Base-by-base conservation (phyloP, 2,329 filamentous ascomycete species). In the Verticillium dahliae region DNA sequence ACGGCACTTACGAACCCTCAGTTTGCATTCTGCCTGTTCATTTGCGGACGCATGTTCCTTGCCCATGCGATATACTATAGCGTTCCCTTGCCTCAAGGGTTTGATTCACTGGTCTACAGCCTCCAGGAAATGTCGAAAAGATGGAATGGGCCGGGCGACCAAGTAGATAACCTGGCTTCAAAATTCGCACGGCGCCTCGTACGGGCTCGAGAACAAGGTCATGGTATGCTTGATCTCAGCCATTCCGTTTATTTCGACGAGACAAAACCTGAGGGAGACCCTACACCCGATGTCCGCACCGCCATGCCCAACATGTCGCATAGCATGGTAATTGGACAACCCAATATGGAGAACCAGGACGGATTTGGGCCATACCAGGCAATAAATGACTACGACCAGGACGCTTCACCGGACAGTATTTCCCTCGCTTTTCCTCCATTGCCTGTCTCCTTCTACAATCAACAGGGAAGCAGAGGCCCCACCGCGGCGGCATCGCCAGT, bases 11-110 rank as follows among this genome's bases (percentile, higher is more conserved):
- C 70, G 34, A 71, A 65, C 56, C 68, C 68, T 0, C 76, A 77
- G 56, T 77, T 78, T 62, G 69, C 71, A 3, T 76, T 78, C 57
- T 78, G 75, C 57, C 63, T 73, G 0, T 78, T 77, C 54, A 68
- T 78, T 33, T 68, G 68, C 27, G 73, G 71, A 9, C 68, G 73
- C 3, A 70, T 75, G 64, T 63, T 73, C 50, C 63, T 68, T 15
- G 71, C 71, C 2, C 74, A 77, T 61, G 66, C 71, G 4, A 62
- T 65, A n/a, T 72, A 76, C 62, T 71, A 75, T 60, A 62, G 63
- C 14, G 64, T 71, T 0, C 50, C 66, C 2, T 62, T 77, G 1
- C 62, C 70, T 0, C 58, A 61, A 0, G 72, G 71, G 3, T 71
- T 78, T 18, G 69, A 74, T 14, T 70, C 68, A 0, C 60, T 78